phyloP scores from a whole-genome alignment of 2,329 filamentous ascomycete species.

The Thelonectria rubi region DNA sequence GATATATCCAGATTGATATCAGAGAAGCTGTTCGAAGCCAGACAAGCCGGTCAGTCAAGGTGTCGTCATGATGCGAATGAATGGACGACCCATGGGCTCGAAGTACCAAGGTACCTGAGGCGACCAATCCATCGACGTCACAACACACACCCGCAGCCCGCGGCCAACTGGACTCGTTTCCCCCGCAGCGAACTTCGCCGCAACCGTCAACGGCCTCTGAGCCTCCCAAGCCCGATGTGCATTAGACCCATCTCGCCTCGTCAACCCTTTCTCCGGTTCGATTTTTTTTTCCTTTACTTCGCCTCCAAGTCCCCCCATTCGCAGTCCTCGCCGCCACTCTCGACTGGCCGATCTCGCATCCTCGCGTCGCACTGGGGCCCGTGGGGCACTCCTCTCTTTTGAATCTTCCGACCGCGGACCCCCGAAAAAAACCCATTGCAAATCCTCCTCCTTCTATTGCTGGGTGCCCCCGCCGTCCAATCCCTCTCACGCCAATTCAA shows the following conservation, averaged over 20 bases:
- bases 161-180: neutral
- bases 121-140: neutral
- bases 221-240: neutral
- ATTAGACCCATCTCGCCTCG: neutral
- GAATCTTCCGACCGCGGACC: conserved; percentile 7
- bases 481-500: neutral
- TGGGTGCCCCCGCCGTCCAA: conserved; percentile 17
- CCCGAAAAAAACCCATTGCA: conserved; percentile 42
- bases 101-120: neutral
- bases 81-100: neutral
- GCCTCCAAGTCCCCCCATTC: neutral
- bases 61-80: neutral
- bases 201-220: neutral
- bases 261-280: neutral
- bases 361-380: neutral
- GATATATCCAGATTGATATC: neutral
- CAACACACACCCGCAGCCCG: neutral
- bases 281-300: neutral
- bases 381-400: conserved; percentile 6
- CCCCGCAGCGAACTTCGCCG: neutral
- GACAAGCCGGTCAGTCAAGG: neutral
- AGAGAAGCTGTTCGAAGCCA: neutral
- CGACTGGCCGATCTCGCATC: conserved; percentile 36
- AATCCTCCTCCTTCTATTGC: conserved; percentile 48
- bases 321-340: conserved; percentile 2